These are phyloP conservation scores for Lunularia cruciata DNA, from an alignment of 225 moss, liverwort and hornwort species.

Conservation along the genomic window DNA sequence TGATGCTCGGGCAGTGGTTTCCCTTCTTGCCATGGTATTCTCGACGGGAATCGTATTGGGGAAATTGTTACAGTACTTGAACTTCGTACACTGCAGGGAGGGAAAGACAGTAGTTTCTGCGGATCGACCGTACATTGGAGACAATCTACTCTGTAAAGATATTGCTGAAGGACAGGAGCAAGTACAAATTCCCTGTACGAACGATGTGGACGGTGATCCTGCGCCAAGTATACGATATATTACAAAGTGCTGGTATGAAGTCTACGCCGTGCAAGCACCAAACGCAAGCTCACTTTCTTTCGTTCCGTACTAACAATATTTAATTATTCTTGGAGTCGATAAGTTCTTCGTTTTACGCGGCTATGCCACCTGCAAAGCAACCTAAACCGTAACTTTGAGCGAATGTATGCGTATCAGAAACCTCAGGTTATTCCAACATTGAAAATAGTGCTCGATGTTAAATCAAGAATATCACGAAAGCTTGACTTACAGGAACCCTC, in stretches of 20 bases:
- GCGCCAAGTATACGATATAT: conserved; percentile 51
- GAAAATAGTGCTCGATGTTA: too few species aligned
- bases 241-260: conserved; percentile 48
- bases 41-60: not conserved
- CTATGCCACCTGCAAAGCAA: too few species aligned
- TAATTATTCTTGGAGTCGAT: too few species aligned
- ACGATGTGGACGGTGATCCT: conserved; percentile 83
- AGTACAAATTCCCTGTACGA: conserved; percentile 73
- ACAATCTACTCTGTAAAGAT: conserved; percentile 72
- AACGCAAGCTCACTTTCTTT: too few species aligned
- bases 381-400: too few species aligned
- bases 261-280: not conserved
- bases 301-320: too few species aligned
- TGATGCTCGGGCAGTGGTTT: not conserved
- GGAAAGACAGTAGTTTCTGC: conserved; percentile 36
- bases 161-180: conserved; percentile 67
- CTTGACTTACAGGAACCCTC: too few species aligned
- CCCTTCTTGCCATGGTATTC: not conserved
- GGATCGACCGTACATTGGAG: conserved; percentile 49
- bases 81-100: conserved; percentile 7
- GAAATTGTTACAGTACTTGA: not conserved
- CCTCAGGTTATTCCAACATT: too few species aligned
- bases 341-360: too few species aligned
- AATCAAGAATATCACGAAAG: too few species aligned
- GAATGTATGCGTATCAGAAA: too few species aligned